Evolutionary conservation across 139 green algal species (phyloP).

Genomic region (Tetratostichococcus sp.): DNA sequence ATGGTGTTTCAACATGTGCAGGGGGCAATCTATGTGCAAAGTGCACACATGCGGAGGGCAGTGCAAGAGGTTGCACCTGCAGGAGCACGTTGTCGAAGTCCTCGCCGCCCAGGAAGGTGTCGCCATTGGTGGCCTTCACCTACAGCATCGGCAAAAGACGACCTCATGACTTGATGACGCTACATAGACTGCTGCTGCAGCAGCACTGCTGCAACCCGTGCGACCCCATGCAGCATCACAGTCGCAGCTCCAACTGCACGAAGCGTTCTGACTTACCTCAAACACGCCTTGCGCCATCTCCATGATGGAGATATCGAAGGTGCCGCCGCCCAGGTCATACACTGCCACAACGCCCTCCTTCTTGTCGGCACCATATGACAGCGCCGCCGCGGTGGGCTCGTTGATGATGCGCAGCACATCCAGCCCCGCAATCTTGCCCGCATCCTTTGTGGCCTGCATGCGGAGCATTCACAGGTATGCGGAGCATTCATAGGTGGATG

Average conservation of each 20-base stretch:
- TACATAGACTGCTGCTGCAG: too few relatives aligned
- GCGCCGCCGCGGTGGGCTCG: slow-evolving; percentile 94
- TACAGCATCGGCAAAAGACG: not conserved
- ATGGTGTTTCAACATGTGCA: not conserved
- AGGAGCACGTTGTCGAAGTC: slow-evolving; percentile 96
- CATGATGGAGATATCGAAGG: slow-evolving; percentile 98
- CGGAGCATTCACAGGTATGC: not conserved
- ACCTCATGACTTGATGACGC: too few relatives aligned
- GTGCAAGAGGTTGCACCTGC: not conserved
- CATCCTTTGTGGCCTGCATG: slow-evolving; percentile 66
- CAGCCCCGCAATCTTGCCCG: slow-evolving; percentile 84
- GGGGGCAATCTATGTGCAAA: too few relatives aligned
- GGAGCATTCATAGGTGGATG: not conserved
- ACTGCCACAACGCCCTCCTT: slow-evolving; percentile 94
- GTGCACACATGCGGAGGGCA: too few relatives aligned
- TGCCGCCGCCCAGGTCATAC: slow-evolving; percentile 71
- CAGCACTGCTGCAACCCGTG: too few relatives aligned
- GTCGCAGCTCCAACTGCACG: too few relatives aligned
- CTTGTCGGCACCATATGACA: slow-evolving; percentile 94
- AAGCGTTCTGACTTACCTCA: slow-evolving; percentile 43
- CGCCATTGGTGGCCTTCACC: slow-evolving; percentile 98
- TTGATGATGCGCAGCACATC: slow-evolving; percentile 98
- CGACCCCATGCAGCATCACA: too few relatives aligned
- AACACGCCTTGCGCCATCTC: slow-evolving; percentile 96
- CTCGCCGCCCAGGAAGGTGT: slow-evolving; percentile 98